These are phyloP conservation scores for Asparagopsis taxiformis DNA, from an alignment of 31 red algal species.

Conservation along the genomic window DNA sequence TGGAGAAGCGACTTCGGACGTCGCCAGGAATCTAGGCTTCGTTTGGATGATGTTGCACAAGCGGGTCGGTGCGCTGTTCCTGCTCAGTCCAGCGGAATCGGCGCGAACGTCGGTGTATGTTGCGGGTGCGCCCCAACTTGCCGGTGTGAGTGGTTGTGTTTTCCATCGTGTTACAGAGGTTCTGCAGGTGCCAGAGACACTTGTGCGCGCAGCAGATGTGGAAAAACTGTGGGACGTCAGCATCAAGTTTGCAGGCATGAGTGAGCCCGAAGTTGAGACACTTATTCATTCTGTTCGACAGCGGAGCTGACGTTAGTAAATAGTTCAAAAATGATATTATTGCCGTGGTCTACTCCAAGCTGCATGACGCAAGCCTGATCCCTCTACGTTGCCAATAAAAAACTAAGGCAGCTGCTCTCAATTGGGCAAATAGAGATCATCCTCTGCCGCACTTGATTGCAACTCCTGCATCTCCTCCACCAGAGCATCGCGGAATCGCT, in stretches of 20 bases:
- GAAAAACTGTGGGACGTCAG: slow-evolving; percentile 13
- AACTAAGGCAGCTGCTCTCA: slow-evolving; percentile 16
- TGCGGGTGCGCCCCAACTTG: slow-evolving; percentile 24
- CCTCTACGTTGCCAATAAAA: too few species aligned
- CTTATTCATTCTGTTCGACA: too few species aligned
- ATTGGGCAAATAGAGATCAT: slow-evolving; percentile 43
- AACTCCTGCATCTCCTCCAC: slow-evolving; percentile 50
- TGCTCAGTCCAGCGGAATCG: slow-evolving; percentile 36
- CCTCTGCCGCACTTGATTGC: slow-evolving; percentile 24
- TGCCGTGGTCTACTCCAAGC: too few species aligned
- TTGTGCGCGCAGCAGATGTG: slow-evolving; percentile 9
- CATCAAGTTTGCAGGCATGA: slow-evolving; percentile 6
- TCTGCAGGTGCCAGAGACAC: not conserved
- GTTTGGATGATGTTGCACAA: slow-evolving; percentile 48
- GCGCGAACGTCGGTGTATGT: slow-evolving; percentile 53
- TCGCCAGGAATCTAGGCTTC: slow-evolving; percentile 63
- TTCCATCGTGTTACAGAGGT: slow-evolving; percentile 10
- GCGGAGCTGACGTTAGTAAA: too few species aligned
- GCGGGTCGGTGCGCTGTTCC: slow-evolving; percentile 42
- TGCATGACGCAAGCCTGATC: too few species aligned
- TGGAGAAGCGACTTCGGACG: slow-evolving; percentile 77
- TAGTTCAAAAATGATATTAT: too few species aligned
- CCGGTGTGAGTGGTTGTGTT: slow-evolving; percentile 4
- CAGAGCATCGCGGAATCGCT: slow-evolving; percentile 58
- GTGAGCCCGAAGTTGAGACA: too few species aligned